Conservation (phyloP, 108 stramenopile genomes). For the Cyclostephanos tholiformis region DNA sequence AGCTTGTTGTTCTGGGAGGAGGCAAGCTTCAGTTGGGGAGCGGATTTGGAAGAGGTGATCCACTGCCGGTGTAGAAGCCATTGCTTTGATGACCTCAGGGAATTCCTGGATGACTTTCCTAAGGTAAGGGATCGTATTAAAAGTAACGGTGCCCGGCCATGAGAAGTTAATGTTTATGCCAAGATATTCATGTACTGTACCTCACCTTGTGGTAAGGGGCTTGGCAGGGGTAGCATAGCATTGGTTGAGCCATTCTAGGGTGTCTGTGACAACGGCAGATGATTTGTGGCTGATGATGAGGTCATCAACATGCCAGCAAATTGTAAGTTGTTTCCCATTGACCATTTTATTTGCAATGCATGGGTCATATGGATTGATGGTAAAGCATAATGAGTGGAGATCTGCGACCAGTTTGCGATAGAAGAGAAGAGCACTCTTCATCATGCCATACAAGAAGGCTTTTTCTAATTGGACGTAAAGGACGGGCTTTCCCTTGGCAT, state of each 20-base stretch:
- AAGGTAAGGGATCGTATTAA: conserved; percentile 38
- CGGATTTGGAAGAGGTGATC: conserved; percentile 34
- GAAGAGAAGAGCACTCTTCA: background rate
- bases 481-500: background rate
- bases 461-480: conserved; percentile 43
- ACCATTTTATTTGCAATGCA: conserved; percentile 37
- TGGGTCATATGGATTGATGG: conserved; percentile 42
- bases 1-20: too few relatives aligned
- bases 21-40: background rate
- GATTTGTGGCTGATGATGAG: conserved; percentile 30
- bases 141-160: conserved; percentile 7
- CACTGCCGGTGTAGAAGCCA: conserved; percentile 28
- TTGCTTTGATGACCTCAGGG: conserved; percentile 9
- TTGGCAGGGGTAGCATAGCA: too few relatives aligned
- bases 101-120: conserved; percentile 23
- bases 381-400: conserved; percentile 19
- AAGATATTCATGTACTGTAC: conserved; percentile 41
- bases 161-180: conserved; percentile 50
- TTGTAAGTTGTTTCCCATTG: conserved; percentile 43
- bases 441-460: background rate
- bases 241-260: too few relatives aligned
- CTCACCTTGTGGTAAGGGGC: conserved; percentile 1
- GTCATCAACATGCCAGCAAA: conserved; percentile 52
- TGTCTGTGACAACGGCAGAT: too few relatives aligned
- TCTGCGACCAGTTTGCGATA: conserved; percentile 33